These are phyloP conservation scores for Tribonema minus DNA, from an alignment of 108 stramenopile species.

Conservation along the genomic window DNA sequence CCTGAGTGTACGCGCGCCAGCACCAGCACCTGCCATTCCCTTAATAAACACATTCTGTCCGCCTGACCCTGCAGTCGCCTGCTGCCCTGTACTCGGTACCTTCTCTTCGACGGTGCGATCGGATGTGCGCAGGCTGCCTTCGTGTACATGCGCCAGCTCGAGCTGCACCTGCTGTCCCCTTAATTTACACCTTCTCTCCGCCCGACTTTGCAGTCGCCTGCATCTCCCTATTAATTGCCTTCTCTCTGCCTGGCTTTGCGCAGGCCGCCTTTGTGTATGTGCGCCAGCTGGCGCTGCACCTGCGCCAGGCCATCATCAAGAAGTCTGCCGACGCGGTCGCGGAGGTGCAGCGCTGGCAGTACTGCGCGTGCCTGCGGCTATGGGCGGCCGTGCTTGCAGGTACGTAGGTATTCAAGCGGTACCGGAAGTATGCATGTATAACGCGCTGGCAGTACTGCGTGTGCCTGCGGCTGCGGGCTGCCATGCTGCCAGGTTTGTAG, in stretches of 20 bases:
- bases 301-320: background rate
- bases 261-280: conserved; percentile 51
- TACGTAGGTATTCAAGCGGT: background rate
- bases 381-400: conserved; percentile 78
- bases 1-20: too few species aligned
- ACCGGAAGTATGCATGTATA: background rate
- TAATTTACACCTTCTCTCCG: too few species aligned
- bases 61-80: too few species aligned
- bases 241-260: too few species aligned
- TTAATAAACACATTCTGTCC: too few species aligned
- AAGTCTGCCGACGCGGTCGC: conserved; percentile 60
- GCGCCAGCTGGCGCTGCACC: background rate
- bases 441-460: conserved; percentile 60
- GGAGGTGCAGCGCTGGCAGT: conserved; percentile 87
- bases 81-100: too few species aligned
- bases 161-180: background rate
- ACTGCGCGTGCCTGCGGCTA: conserved; percentile 76
- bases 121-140: conserved; percentile 65
- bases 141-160: background rate
- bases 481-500: conserved; percentile 61
- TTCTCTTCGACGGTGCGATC: too few species aligned
- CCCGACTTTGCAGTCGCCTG: too few species aligned
- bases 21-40: too few species aligned
- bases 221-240: too few species aligned
- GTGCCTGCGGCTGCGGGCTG: conserved; percentile 82